Base-by-base conservation (phyloP, 306 rosid genomes). In the Cicer chorassanicum region DNA sequence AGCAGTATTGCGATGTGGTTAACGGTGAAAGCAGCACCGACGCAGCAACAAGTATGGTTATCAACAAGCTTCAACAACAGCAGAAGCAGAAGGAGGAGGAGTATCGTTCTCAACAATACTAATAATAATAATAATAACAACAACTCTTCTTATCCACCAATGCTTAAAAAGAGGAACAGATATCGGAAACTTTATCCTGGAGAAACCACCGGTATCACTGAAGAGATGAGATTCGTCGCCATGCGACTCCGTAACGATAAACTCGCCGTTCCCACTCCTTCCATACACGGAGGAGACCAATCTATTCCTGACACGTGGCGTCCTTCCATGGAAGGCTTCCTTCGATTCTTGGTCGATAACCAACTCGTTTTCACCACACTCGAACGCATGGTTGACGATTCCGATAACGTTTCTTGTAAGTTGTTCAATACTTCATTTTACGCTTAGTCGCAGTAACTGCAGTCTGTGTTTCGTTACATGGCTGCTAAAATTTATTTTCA, bases 151-250 rank as follows among this genome's bases (percentile, higher is more conserved):
- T 11, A 44, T 19, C 78, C 84, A 7, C 82, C 83, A 36, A 34
- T 83, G 1, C 12, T 74, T 2, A 85, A 73, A 86, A 89, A 79
- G 82, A 88, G 83, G 68, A 87, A 48, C 55, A 69, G 91, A 70
- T 85, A 87, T 81, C 79, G 93, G 70, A 91, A 71, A 78, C 84
- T 74, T 42, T 87, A 88, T 72, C 98, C 98, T 1, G 97, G 98
- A 2, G 97, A 94, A 81, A 80, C 79, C 75, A 72, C 80, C 44
- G 97, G 97, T 70, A 92, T 94, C 77, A 87, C 96, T 4, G 93
- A 94, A 85, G 99, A 92, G 83, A 83, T 94, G 95, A 83, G 97
- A 80, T 91, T 94, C 84, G 89, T 94, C 4, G 97, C 96, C 54
- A 94, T 94, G 98, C 85, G 84, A 70, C 97, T 94, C 70, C 97